Evolutionary conservation across 139 green algal species (phyloP), one percentile per base, ranked within the genome.

Genomic region (Spirogloea muscicola): DNA sequence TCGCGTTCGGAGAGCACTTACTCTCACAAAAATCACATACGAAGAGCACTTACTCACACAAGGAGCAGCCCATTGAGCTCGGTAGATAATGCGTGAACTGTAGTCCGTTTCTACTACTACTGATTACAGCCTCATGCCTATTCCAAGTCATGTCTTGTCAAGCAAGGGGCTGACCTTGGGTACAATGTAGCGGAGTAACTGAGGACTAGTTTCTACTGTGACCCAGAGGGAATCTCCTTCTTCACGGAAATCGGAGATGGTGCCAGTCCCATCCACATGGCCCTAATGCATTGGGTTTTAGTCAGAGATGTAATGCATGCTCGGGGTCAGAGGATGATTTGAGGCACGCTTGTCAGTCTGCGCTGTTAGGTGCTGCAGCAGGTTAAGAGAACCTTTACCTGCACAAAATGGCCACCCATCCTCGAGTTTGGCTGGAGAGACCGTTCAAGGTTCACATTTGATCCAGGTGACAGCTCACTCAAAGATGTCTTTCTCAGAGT

Each of bases 381-480:
- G 43, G 43, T 27, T 31, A 63, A 2, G n/a, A 4, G 41, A 0
- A 31, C 49, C n/a, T n/a, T n/a, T n/a, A 79, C 72, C 72, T 82
- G 75, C 29, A 82, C 75, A 36, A 82, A 82, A 43, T 82, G 75
- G 55, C 75, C 75, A 3, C 75, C 75, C 66, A 82, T 62, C 40
- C 75, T 43, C 3, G 40, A 33, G 58, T 64, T 38, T 5, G 75
- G 69, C 31, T 33, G 68, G 21, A 82, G 42, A 18, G 75, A 82
- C n/a, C 75, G 75, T 51, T 82, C 75, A 7, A 82, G 68, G 55
- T 82, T 82, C 58, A 82, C 75, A 41, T 33, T n/a, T 25, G 75
- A 82, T 6, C 68, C 68, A 29, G 39, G 6, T 27, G 36, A 34
- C 36, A 82, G 16, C 29, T 82, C 60, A 2, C 49, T 68, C 52